Percentiles rank a stretch among this genome's conserved stretches.
Conservation (phyloP, 2,329 filamentous ascomycete species). For the Fusarium ramigenum region DNA sequence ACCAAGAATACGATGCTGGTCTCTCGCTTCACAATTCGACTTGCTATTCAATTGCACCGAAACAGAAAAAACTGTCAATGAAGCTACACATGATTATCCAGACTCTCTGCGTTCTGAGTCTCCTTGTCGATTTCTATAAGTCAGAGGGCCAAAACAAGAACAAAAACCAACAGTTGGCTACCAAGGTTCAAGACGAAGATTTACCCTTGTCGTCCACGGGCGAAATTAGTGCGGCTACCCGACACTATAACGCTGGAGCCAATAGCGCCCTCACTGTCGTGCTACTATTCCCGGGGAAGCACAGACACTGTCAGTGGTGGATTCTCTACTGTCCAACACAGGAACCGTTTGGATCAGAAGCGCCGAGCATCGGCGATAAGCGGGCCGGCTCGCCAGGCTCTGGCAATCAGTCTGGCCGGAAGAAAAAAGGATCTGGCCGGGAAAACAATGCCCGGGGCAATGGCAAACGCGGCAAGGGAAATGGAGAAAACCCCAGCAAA, state of each 20-base stretch:
- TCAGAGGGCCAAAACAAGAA: fast-evolving
- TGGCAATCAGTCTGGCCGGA: fast-evolving
- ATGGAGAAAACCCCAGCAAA: not conserved
- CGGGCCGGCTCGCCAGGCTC: not conserved
- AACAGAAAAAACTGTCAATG: not conserved
- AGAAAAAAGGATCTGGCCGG: not conserved
- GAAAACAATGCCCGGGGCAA: fast-evolving
- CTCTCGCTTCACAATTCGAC: fast-evolving
- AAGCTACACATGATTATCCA: fast-evolving
- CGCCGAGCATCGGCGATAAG: not conserved
- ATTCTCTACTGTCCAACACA: fast-evolving
- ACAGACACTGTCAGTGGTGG: fast-evolving
- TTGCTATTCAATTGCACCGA: not conserved
- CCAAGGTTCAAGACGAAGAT: fast-evolving
- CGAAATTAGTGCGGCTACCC: not conserved
- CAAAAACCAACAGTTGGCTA: fast-evolving
- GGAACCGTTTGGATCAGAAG: fast-evolving
- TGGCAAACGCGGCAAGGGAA: not conserved
- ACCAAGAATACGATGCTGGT: fast-evolving
- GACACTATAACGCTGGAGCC: fast-evolving
- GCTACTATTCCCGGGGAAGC: fast-evolving
- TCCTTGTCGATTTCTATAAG: fast-evolving
- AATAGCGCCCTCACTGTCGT: fast-evolving
- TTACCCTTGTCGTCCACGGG: fast-evolving
- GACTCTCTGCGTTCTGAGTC: fast-evolving